Evolutionary conservation across 305 asterid genomes (phyloP), one percentile per base, ranked within the genome.

Genomic region (Solanum hybrid): DNA sequence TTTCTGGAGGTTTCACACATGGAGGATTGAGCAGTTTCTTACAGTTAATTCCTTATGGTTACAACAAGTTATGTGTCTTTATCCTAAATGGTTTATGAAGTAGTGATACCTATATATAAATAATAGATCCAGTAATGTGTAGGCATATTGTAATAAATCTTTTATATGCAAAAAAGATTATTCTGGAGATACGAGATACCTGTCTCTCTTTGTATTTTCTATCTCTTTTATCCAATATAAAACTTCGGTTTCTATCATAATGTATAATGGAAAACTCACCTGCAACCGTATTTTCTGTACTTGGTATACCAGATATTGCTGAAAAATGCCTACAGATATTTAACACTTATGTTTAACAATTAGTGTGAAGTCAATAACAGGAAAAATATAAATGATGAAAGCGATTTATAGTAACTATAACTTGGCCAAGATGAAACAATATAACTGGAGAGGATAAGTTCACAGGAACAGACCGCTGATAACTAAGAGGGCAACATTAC

Each of bases 261-360:
- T 39, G 57, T 70, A 33, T 86, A 93, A 65, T 85, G 70, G 89
- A 92, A 79, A 91, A 87, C 41, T 86, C 87, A 97, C 99, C 99
- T 97, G 99, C 57, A 97, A 89, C 75, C 98, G 97, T 94, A 97
- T 96, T 93, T 95, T 96, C 90, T 96, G 93, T 90, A 95, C 99
- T 95, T 97, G 99, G 93, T 96, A 96, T 88, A 95, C 99, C 90
- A 97, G 92, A 93, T 96, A 96, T 90, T 96, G 99, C 92, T 96
- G 98, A 92, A 97, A 96, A 88, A 97, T 93, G 90, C 99, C 99
- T 97, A 94, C 79, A 90, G 12, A 84, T 84, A 84, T 51, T 20
- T 73, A 70, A 27, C 70, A 5, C 57, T 31, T 15, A 39, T 29
- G 45, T 37, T n/a, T 11, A 88, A 77, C 39, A 88, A 45, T 20